Conservation (phyloP, 768 basidiomycete genomes). For the Russula foetens region DNA sequence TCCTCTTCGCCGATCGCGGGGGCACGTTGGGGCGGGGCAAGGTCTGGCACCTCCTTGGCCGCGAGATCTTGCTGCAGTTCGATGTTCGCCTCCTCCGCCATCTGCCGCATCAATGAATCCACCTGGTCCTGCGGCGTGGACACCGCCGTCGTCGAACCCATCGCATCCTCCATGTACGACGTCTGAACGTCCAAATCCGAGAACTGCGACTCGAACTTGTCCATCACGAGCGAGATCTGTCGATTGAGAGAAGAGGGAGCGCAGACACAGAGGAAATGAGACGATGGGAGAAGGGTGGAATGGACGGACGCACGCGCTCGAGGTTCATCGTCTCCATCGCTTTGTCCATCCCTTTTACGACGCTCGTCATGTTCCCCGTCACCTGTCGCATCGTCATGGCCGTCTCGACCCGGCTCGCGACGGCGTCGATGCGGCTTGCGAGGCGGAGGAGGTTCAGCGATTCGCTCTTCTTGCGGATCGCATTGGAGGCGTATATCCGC, state of each 20-base stretch:
- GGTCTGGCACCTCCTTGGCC: conserved; percentile 55
- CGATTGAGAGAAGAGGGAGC: too few species aligned
- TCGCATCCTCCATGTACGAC: conserved; percentile 95
- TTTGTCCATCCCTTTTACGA: conserved; percentile 96
- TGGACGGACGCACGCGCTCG: conserved; percentile 59
- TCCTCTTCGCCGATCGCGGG: conserved; percentile 62
- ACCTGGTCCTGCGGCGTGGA: conserved; percentile 97
- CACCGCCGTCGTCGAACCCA: conserved; percentile 86
- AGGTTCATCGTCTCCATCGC: conserved; percentile 99
- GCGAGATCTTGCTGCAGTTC: conserved; percentile 89
- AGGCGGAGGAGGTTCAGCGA: conserved; percentile 84
- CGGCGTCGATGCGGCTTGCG: conserved; percentile 90
- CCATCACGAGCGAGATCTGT: conserved; percentile 97
- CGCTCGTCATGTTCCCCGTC: conserved; percentile 93
- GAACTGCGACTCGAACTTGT: conserved; percentile 97
- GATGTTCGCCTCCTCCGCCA: conserved; percentile 94
- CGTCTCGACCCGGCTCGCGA: conserved; percentile 93
- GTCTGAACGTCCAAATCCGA: conserved; percentile 97
- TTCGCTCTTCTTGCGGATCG: conserved; percentile 97
- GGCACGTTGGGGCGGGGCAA: conserved; percentile 38
- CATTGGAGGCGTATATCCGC: conserved; percentile 95
- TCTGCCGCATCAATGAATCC: conserved; percentile 84
- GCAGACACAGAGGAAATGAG: neutral
- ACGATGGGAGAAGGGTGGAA: neutral
- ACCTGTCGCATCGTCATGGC: conserved; percentile 97